These are phyloP conservation scores for Oryza australiensis DNA, from an alignment of 176 grass and related monocot genomes.

Conservation along the genomic window DNA sequence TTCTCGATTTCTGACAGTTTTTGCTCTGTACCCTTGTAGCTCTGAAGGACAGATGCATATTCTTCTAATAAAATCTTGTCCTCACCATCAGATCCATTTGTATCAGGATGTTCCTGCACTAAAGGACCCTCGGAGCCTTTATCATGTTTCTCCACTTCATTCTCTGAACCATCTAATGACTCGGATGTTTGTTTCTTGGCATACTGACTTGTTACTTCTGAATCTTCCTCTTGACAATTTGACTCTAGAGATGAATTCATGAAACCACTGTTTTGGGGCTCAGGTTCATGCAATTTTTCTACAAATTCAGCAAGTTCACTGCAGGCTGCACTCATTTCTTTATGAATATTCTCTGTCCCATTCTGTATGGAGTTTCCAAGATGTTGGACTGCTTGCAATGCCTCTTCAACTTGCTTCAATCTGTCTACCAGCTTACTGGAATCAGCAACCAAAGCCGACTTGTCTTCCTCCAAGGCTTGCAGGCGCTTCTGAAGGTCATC, in stretches of 20 bases:
- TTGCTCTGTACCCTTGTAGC: slow-evolving; percentile 59
- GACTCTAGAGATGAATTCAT: slow-evolving; percentile 28
- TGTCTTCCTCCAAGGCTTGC: slow-evolving; percentile 51
- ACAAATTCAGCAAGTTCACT: slow-evolving; percentile 45
- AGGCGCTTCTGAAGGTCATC: slow-evolving; percentile 56
- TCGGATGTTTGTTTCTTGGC: slow-evolving; percentile 22
- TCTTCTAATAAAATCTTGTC: slow-evolving; percentile 46
- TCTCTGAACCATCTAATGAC: not conserved
- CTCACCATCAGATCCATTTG: slow-evolving; percentile 40
- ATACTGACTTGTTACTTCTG: slow-evolving; percentile 17
- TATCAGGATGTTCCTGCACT: slow-evolving; percentile 17
- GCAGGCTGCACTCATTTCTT: slow-evolving; percentile 50
- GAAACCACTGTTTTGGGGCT: not conserved
- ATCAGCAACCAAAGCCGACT: slow-evolving; percentile 34
- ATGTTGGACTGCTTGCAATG: slow-evolving; percentile 40
- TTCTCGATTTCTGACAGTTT: slow-evolving; percentile 57
- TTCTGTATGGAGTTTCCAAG: slow-evolving; percentile 43
- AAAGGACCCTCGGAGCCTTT: slow-evolving; percentile 33
- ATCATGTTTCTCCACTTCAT: slow-evolving; percentile 23
- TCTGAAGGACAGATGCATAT: slow-evolving; percentile 45
- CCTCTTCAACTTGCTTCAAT: slow-evolving; percentile 57
- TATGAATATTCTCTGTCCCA: slow-evolving; percentile 36
- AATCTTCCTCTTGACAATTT: slow-evolving; percentile 3
- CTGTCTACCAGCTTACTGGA: slow-evolving; percentile 43
- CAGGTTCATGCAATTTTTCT: slow-evolving; percentile 42